phyloP scores from a whole-genome alignment of 345 rosid species.

The Rhizophora apiculata region DNA sequence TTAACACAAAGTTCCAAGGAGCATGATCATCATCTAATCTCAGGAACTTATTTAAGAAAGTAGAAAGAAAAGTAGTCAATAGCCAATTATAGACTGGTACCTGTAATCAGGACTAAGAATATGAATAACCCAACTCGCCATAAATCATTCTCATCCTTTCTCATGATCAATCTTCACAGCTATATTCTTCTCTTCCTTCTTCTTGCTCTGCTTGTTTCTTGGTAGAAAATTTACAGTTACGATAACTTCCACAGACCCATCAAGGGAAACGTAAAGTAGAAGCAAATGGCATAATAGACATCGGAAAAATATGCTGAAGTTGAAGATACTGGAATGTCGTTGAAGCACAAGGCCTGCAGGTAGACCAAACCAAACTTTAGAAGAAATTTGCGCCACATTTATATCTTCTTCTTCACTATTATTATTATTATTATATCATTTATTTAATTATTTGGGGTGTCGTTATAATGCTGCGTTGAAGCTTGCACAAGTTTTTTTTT shows the following conservation, averaged over 20 bases:
- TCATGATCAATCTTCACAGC: slow-evolving; percentile 23
- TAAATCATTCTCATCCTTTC: slow-evolving; percentile 28
- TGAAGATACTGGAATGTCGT: slow-evolving; percentile 23
- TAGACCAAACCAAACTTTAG: slow-evolving; percentile 30
- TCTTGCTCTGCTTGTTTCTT: neutral
- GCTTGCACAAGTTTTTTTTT: no score
- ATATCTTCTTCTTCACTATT: neutral
- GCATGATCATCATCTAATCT: neutral
- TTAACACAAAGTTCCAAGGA: neutral
- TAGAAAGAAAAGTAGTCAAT: neutral
- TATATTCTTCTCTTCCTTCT: slow-evolving; percentile 8
- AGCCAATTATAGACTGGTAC: slow-evolving; percentile 14
- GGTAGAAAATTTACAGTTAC: neutral
- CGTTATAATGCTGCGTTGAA: no score
- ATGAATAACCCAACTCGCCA: slow-evolving; percentile 27
- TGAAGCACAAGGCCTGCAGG: slow-evolving; percentile 25
- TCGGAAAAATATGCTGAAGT: neutral
- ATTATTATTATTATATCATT: neutral
- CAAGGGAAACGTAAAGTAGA: slow-evolving; percentile 4
- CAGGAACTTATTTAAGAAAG: neutral
- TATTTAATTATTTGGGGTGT: no score
- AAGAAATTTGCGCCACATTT: slow-evolving; percentile 9
- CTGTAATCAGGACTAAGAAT: slow-evolving; percentile 29
- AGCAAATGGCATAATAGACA: slow-evolving; percentile 1
- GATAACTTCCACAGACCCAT: slow-evolving; percentile 6